Evolutionary conservation across 257 asterid genomes (phyloP).

Genomic region (Cynanchum wilfordii): DNA sequence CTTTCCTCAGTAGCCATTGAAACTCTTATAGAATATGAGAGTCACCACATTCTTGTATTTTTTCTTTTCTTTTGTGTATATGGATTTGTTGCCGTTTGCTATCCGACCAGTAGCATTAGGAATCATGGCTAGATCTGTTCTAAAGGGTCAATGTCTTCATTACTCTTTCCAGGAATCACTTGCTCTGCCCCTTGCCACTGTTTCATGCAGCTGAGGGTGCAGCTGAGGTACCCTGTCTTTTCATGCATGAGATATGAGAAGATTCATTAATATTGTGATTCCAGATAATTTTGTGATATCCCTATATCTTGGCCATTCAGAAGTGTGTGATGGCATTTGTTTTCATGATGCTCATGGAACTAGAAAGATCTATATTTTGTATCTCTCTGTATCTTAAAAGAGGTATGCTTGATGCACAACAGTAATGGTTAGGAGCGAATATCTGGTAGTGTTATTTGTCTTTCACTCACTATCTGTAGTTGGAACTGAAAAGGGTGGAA

Average conservation of each 20-base stretch:
- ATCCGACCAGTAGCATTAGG: slow-evolving; percentile 24
- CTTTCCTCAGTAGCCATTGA: not conserved
- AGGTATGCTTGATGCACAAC: slow-evolving; percentile 34
- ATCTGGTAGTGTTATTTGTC: slow-evolving; percentile 10
- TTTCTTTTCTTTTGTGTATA: not conserved
- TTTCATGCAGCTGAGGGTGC: slow-evolving; percentile 69
- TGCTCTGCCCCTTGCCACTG: slow-evolving; percentile 51
- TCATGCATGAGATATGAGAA: slow-evolving; percentile 53
- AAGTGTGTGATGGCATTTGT: slow-evolving; percentile 27
- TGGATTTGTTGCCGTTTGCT: slow-evolving; percentile 9
- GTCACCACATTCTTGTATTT: not conserved
- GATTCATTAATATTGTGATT: slow-evolving; percentile 44
- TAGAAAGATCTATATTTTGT: slow-evolving; percentile 34
- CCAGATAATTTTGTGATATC: slow-evolving; percentile 30
- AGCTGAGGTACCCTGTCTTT: slow-evolving; percentile 47
- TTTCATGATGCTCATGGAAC: slow-evolving; percentile 31
- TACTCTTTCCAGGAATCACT: slow-evolving; percentile 70
- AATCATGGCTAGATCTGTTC: slow-evolving; percentile 26
- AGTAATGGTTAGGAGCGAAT: slow-evolving; percentile 16
- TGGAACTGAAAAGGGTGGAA: slow-evolving; percentile 2
- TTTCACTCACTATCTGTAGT: not conserved
- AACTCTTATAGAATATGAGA: not conserved
- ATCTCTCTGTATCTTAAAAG: slow-evolving; percentile 32
- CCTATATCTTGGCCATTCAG: slow-evolving; percentile 29
- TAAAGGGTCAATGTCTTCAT: slow-evolving; percentile 39